Conservation (phyloP, 2,329 filamentous ascomycete species). For the Aspergillus alliaceus region DNA sequence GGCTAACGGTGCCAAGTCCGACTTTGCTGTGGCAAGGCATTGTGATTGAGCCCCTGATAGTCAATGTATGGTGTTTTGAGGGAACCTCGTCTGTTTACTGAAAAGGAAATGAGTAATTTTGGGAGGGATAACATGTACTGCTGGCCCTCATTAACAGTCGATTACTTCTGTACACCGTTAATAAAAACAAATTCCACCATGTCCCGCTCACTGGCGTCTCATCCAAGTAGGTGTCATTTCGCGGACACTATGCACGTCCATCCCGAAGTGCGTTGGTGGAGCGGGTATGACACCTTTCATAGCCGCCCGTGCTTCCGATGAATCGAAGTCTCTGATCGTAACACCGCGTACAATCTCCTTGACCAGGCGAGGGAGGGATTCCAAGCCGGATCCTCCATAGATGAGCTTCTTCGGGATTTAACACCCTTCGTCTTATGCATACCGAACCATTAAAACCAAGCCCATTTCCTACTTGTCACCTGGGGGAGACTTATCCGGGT, state of each 20-base stretch:
- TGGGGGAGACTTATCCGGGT: too few species aligned
- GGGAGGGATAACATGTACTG: too few species aligned
- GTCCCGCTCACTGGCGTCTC: background rate
- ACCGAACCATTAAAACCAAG: slow-evolving; percentile 20
- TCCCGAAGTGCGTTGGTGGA: slow-evolving; percentile 20
- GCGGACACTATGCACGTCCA: slow-evolving; percentile 18
- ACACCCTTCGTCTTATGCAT: slow-evolving; percentile 25
- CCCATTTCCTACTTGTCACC: slow-evolving; percentile 2
- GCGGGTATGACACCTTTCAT: slow-evolving; percentile 16
- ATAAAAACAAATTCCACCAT: background rate
- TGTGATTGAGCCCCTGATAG: too few species aligned
- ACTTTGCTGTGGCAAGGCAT: too few species aligned
- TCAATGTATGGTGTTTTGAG: too few species aligned
- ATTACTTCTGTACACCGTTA: too few species aligned
- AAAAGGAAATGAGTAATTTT: too few species aligned
- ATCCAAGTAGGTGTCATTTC: slow-evolving; percentile 1
- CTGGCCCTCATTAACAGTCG: too few species aligned
- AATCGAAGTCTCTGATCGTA: slow-evolving; percentile 14
- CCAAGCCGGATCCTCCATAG: slow-evolving; percentile 9
- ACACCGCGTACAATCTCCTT: slow-evolving; percentile 13
- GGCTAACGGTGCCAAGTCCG: too few species aligned
- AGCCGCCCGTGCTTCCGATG: slow-evolving; percentile 15
- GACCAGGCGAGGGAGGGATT: slow-evolving; percentile 14
- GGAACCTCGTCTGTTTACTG: too few species aligned
- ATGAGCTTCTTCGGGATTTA: slow-evolving; percentile 17